These are phyloP conservation scores for Venturia effusa DNA, from an alignment of 2,329 filamentous ascomycete genomes.

Conservation along the genomic window DNA sequence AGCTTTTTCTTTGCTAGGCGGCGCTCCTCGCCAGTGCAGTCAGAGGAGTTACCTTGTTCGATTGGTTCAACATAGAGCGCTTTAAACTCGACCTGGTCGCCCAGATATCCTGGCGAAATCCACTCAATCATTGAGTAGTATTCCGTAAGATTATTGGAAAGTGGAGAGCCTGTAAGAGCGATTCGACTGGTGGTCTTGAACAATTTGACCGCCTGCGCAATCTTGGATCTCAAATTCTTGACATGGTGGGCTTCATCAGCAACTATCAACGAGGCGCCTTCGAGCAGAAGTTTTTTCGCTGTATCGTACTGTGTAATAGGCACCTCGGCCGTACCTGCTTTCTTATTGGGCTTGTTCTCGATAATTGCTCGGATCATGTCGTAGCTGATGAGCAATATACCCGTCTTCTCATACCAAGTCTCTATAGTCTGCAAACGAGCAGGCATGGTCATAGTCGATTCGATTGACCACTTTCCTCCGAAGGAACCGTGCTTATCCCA, in stretches of 20 bases:
- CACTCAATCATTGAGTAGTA: slow-evolving; percentile 84
- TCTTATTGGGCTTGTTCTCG: slow-evolving; percentile 20
- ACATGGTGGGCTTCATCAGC: slow-evolving; percentile 77
- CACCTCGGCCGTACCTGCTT: slow-evolving; percentile 16
- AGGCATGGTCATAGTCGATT: slow-evolving; percentile 27
- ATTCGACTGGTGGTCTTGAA: slow-evolving; percentile 64
- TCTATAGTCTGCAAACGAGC: slow-evolving; percentile 36
- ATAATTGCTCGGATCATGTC: slow-evolving; percentile 47
- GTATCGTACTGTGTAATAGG: background rate
- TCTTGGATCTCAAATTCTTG: slow-evolving; percentile 51
- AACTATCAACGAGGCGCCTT: slow-evolving; percentile 60
- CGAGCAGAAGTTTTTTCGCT: slow-evolving; percentile 35
- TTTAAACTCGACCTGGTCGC: slow-evolving; percentile 55
- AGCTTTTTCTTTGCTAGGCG: slow-evolving; percentile 55
- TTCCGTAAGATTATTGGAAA: slow-evolving; percentile 74
- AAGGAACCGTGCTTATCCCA: slow-evolving; percentile 47
- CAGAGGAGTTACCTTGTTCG: slow-evolving; percentile 54
- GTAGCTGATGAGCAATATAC: slow-evolving; percentile 70
- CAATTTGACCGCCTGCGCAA: slow-evolving; percentile 42
- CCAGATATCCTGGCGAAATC: slow-evolving; percentile 71
- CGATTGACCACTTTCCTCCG: slow-evolving; percentile 47
- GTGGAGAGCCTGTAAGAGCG: slow-evolving; percentile 75
- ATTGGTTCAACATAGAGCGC: slow-evolving; percentile 64
- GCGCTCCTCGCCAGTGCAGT: slow-evolving; percentile 48
- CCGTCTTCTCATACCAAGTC: slow-evolving; percentile 54